Percentiles rank a stretch among this genome's conserved stretches.
These are phyloP conservation scores for Theobroma grandiflorum DNA, from an alignment of 441 rosid species.

Conservation along the genomic window DNA sequence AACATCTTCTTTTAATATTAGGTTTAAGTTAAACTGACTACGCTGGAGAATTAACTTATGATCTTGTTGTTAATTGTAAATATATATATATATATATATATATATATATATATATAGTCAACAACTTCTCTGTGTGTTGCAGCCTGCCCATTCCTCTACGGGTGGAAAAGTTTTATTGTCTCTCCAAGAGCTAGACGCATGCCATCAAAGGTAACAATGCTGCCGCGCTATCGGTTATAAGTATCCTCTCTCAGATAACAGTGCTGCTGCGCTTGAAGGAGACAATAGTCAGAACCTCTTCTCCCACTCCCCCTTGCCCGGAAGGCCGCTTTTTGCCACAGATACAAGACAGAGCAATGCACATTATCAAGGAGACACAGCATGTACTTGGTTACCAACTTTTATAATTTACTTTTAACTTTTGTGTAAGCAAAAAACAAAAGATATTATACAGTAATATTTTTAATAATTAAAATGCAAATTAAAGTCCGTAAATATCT, in stretches of 20 bases:
- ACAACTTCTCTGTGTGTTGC: slow-evolving; percentile 10
- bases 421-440: no score
- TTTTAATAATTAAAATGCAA: no score
- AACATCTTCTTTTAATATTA: no score
- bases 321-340: neutral
- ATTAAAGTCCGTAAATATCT: no score
- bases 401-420: no score
- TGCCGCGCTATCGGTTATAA: neutral
- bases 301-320: neutral
- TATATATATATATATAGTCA: neutral
- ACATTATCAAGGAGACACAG: neutral
- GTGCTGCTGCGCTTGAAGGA: slow-evolving; percentile 11
- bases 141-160: slow-evolving; percentile 16
- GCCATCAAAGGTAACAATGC: neutral
- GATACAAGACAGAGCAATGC: neutral
- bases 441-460: no score
- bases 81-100: no score
- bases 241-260: neutral
- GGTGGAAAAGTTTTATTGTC: neutral
- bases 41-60: no score
- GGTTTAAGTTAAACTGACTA: no score
- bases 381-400: no score
- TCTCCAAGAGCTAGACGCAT: neutral
- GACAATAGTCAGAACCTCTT: neutral
- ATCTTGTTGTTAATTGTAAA: no score